A percentile compares a stretch with the other conserved stretches of the same genome.
Evolutionary conservation across 352 stramenopile genomes (phyloP).

Genomic region (Phytophthora citricola): DNA sequence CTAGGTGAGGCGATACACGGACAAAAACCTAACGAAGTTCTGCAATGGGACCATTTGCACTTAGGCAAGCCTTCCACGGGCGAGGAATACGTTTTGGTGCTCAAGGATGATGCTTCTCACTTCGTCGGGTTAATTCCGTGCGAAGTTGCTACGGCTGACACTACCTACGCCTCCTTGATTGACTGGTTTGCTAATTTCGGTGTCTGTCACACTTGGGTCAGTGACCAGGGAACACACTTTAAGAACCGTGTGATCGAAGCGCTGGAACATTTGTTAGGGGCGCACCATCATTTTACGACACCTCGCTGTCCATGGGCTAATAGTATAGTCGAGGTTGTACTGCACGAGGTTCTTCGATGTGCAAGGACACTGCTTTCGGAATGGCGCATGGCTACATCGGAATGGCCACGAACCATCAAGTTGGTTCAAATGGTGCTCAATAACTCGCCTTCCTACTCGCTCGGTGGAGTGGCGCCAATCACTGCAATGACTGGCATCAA

Average conservation of each 20-base stretch:
- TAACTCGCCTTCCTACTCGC: not conserved
- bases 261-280: not conserved
- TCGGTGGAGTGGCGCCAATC: not conserved
- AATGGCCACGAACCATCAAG: not conserved
- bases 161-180: not conserved
- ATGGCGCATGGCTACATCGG: not conserved
- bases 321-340: not conserved
- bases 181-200: conserved; percentile 3
- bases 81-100: not conserved
- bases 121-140: not conserved
- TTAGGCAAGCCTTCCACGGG: not conserved
- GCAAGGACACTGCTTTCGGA: not conserved
- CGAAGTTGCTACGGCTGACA: not conserved
- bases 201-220: not conserved
- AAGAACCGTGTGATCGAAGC: not conserved
- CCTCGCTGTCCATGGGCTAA: conserved; percentile 2
- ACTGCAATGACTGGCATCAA: not conserved
- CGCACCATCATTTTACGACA: not conserved
- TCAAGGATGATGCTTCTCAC: not conserved
- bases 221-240: not conserved
- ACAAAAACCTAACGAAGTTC: not conserved
- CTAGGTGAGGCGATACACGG: not conserved
- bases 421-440: conserved; percentile 2
- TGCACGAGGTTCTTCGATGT: not conserved
- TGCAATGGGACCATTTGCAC: conserved; percentile 1